Evolutionary conservation across 2,329 filamentous ascomycete species (phyloP).

Genomic region (Myotisia sp.): DNA sequence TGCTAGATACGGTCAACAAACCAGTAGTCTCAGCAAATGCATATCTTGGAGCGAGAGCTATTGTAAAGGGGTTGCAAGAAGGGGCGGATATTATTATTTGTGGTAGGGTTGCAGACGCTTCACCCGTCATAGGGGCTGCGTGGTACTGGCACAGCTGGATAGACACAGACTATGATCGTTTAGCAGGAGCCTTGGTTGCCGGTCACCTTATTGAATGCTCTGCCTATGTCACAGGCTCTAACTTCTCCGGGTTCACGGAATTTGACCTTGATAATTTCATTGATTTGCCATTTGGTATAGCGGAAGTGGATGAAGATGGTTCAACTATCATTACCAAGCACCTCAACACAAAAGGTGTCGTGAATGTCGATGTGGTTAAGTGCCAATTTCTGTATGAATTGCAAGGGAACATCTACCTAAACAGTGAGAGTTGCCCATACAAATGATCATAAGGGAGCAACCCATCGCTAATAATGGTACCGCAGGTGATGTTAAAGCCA

Average conservation of each 20-base stretch:
- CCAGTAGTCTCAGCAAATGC: slow-evolving; percentile 36
- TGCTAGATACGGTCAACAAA: slow-evolving; percentile 24
- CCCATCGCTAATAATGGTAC: too few species aligned
- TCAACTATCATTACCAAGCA: slow-evolving; percentile 38
- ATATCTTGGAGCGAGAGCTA: slow-evolving; percentile 40
- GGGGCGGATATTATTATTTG: slow-evolving; percentile 39
- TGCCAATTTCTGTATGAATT: too few species aligned
- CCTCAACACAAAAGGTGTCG: slow-evolving; percentile 29
- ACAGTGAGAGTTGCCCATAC: too few species aligned
- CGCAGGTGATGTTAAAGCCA: too few species aligned
- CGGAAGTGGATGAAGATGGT: slow-evolving; percentile 35
- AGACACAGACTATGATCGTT: slow-evolving; percentile 33
- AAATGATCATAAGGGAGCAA: too few species aligned
- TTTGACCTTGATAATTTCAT: slow-evolving; percentile 31
- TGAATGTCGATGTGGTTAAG: too few species aligned
- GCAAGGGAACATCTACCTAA: too few species aligned
- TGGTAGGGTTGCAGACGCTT: slow-evolving; percentile 37
- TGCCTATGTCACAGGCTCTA: slow-evolving; percentile 16
- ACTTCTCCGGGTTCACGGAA: slow-evolving; percentile 36
- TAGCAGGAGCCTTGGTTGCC: slow-evolving; percentile 34
- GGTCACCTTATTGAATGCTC: too few species aligned
- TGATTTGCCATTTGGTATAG: slow-evolving; percentile 37
- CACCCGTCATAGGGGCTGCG: slow-evolving; percentile 42
- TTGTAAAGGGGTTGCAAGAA: slow-evolving; percentile 29
- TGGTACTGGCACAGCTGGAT: slow-evolving; percentile 44